Conservation (phyloP, 2,329 filamentous ascomycete genomes). For the Aspergillus aculeatinus region DNA sequence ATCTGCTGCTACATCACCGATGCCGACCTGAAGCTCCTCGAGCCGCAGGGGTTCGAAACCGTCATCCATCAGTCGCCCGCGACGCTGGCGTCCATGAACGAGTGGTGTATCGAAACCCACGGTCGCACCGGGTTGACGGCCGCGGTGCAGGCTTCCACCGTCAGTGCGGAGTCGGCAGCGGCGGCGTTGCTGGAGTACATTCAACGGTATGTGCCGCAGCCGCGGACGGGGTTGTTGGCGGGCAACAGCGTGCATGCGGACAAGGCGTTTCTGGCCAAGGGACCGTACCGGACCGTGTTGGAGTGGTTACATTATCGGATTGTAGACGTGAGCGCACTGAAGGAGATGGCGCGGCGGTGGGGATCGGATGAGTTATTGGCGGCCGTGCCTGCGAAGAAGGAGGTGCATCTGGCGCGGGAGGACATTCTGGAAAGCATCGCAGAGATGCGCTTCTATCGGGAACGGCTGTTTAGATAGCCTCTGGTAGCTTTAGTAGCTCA, state of each 20-base stretch:
- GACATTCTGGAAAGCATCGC: constrained; percentile 95
- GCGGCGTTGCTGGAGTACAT: constrained; percentile 75
- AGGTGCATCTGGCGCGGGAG: constrained; percentile 75
- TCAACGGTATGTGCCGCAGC: constrained; percentile 65
- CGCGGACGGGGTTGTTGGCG: constrained; percentile 70
- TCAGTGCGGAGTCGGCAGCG: constrained; percentile 71
- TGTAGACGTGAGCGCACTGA: constrained; percentile 86
- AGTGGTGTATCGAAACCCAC: constrained; percentile 85
- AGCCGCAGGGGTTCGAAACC: constrained; percentile 74
- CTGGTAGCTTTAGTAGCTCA: not conserved
- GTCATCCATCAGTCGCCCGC: constrained; percentile 71
- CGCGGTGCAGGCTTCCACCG: constrained; percentile 70
- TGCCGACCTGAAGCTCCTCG: constrained; percentile 71
- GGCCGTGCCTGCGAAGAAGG: constrained; percentile 69
- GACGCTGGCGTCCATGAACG: constrained; percentile 75
- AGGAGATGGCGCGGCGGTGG: constrained; percentile 87
- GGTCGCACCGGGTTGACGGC: constrained; percentile 76
- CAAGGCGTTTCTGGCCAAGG: constrained; percentile 71
- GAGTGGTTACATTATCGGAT: constrained; percentile 86
- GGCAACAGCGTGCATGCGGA: constrained; percentile 95
- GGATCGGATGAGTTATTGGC: constrained; percentile 60
- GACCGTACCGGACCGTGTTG: constrained; percentile 71
- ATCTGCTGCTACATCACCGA: constrained; percentile 92
- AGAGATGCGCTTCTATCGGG: constrained; percentile 81
- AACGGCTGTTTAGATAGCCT: constrained; percentile 59